Base-by-base conservation (phyloP, 2,329 filamentous ascomycete genomes). In the Sporothrix protearum region DNA sequence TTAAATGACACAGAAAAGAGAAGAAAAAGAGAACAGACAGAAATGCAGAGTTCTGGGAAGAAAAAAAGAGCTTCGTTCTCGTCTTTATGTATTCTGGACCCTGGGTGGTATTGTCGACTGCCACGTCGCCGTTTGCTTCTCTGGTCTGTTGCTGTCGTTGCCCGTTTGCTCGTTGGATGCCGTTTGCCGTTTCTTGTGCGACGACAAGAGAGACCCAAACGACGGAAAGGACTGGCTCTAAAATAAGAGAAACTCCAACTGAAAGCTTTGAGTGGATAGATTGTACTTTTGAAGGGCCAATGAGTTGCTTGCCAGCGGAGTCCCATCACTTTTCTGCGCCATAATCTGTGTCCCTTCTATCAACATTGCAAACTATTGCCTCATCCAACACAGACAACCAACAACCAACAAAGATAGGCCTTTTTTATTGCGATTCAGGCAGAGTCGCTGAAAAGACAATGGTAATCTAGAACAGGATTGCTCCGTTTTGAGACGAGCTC, bases 161-260 rank as follows among this genome's bases (percentile, higher is more conserved):
- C 9, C 53, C 53, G 53, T 57, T 57, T 57, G 53, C 28, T 55
- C n/a, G 53, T 61, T 42, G 30, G 33, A 39, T 61, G 57, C 57
- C 57, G 33, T 61, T 61, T 61, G 57, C 57, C 57, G 57, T 61
- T 57, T 57, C 28, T 59, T 59, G 57, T 61, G 57, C n/a, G 57
- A 61, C 57, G 3, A 61, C 33, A 61, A 25, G n/a, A 53, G 16
- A 14, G 42, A 47, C 42, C 42, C 42, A 16, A 25, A 25, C 4
- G 49, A 25, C 49, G 49, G 49, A 8, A 9, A 53, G 12, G 22
- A 25, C 49, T 12, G 22, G n/a, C 49, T 25, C 22, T 0, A 53
- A 53, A 53, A 53, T 47, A 19, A 8, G 3, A 4, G 14, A 47
- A 19, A 12, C 19, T 19, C 9, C 6, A 42, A 42, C 2, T 42